Conservation (phyloP, 495 filamentous ascomycete species). For the Penicillium goetzii region DNA sequence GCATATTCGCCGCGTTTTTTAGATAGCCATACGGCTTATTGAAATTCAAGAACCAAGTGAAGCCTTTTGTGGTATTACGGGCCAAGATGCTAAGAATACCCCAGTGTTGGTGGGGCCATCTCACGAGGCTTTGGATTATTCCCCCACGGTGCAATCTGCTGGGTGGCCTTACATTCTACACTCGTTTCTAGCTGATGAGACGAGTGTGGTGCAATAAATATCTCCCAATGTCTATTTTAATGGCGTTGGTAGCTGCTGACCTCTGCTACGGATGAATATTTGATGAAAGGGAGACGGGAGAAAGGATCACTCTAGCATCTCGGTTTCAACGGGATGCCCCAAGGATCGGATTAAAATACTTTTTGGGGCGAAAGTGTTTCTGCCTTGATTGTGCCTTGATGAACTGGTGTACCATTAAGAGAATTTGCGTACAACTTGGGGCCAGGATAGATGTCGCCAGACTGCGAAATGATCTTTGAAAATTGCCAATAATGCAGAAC, state of each 20-base stretch:
- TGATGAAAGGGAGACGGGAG: background rate
- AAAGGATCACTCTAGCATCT: background rate
- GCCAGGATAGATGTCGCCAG: background rate
- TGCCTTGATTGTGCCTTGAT: background rate
- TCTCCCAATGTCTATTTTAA: background rate
- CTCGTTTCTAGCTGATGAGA: background rate
- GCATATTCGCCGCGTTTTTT: background rate
- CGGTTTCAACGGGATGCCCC: background rate
- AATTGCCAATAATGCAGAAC: background rate
- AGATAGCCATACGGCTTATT: background rate
- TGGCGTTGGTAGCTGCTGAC: background rate
- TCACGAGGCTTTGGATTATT: background rate
- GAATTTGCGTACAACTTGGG: background rate
- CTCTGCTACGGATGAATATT: background rate
- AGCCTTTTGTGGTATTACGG: background rate
- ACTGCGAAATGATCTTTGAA: background rate
- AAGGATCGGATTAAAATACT: background rate
- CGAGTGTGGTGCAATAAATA: background rate
- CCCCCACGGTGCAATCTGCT: background rate
- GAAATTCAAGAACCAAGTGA: background rate
- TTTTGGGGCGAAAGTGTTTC: background rate
- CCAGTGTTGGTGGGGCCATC: background rate
- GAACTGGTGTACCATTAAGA: background rate
- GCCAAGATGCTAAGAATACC: slow-evolving; percentile 1
- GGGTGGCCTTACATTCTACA: background rate